phyloP scores from a whole-genome alignment of 768 basidiomycete genomes.

The Ramaria sp. region DNA sequence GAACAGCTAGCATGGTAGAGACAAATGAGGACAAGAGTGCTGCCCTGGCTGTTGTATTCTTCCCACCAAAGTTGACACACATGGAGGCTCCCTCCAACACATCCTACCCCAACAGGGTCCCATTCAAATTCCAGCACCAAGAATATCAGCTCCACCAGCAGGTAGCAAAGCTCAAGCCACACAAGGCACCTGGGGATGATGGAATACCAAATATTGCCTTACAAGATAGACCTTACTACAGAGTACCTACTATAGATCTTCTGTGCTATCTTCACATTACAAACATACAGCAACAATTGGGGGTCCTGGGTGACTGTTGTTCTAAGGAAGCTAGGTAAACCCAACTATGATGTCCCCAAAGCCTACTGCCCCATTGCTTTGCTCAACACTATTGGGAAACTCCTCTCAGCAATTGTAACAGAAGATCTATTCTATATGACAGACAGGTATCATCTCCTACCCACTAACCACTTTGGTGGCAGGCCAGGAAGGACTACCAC shows the following conservation, averaged over 20 bases:
- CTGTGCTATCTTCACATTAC: slow-evolving; percentile 18
- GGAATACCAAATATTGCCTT: neutral
- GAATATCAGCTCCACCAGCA: slow-evolving; percentile 14
- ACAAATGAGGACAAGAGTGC: no score
- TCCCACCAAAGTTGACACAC: no score
- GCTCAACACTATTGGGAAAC: slow-evolving; percentile 19
- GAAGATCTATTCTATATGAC: no score
- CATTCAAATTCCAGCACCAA: no score
- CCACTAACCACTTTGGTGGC: no score
- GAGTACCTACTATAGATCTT: slow-evolving; percentile 13
- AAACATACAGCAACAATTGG: slow-evolving; percentile 20
- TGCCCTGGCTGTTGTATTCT: no score
- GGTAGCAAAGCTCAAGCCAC: neutral
- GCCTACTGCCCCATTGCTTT: slow-evolving; percentile 30
- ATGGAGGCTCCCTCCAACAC: no score
- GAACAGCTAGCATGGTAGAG: no score
- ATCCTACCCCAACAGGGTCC: neutral
- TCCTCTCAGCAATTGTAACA: no score
- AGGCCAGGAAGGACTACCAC: slow-evolving; percentile 18
- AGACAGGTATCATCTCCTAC: no score
- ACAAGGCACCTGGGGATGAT: neutral
- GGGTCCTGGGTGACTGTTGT: slow-evolving; percentile 20
- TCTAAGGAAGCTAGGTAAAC: slow-evolving; percentile 22
- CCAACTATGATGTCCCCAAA: slow-evolving; percentile 23
- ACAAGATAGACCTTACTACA: neutral